Conservation (phyloP, 371 early-diverging fungal species). For the Mortierella sp. region DNA sequence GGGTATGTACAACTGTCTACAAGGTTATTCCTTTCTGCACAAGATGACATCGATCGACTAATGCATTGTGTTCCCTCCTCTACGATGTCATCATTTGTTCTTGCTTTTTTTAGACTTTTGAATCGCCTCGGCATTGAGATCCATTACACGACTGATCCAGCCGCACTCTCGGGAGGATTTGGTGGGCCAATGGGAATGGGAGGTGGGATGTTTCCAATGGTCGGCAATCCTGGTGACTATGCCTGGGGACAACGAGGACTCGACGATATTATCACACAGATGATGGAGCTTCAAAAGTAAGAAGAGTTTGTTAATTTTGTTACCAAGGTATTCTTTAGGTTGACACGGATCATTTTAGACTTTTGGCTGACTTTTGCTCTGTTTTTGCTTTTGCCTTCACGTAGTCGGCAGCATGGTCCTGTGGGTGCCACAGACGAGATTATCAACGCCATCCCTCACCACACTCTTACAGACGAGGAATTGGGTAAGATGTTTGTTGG, state of each 20-base stretch:
- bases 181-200: constrained; percentile 23
- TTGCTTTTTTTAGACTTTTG: constrained; percentile 34
- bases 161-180: constrained; percentile 21
- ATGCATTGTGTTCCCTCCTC: not conserved
- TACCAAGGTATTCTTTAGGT: not conserved
- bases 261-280: constrained; percentile 84
- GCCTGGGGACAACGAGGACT: constrained; percentile 72
- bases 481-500: constrained; percentile 45
- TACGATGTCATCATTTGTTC: constrained; percentile 1
- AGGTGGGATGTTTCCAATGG: constrained; percentile 38
- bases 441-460: constrained; percentile 67
- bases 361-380: not conserved
- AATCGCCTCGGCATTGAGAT: constrained; percentile 40
- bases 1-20: constrained; percentile 15
- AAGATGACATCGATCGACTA: not conserved
- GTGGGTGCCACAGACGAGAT: constrained; percentile 79
- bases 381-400: constrained; percentile 5
- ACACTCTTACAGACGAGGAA: constrained; percentile 67
- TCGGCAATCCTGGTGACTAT: constrained; percentile 74
- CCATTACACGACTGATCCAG: constrained; percentile 36
- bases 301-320: constrained; percentile 18
- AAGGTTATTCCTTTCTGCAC: not conserved
- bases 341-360: not conserved
- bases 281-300: constrained; percentile 84
- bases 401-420: constrained; percentile 70